Base-by-base conservation (phyloP, 2,329 filamentous ascomycete genomes). In the Talaromyces sp. region DNA sequence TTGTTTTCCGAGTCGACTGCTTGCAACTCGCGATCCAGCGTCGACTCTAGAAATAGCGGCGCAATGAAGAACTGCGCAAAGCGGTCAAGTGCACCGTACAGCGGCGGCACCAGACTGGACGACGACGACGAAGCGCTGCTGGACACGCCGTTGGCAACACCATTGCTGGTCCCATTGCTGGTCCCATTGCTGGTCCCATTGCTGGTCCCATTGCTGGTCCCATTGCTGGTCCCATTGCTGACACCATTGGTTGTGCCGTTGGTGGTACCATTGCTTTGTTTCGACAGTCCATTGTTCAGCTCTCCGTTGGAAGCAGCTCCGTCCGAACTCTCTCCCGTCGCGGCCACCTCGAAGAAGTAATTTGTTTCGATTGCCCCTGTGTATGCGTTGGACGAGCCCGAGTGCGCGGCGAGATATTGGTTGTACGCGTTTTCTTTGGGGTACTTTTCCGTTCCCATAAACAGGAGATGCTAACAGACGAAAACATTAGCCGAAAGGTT, bases 381-480 rank as follows among this genome's bases (percentile, higher is more conserved):
- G 75, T 96, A 97, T 59, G 94, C 94, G 74, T 99, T 99, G 29
- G 92, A 96, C 70, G 88, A 87, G 59, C 94, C 94, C 10, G 92
- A 96, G 74, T 97, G 89, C 62, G 90, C 84, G 56, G 92, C 90
- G 58, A 99, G 85, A 74, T 96, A 99, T 72, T 93, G 88, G 70
- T 91, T 91, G 80, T 99, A 99, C 65, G 90, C 93, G 75, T 99
- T 97, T 77, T 97, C 93, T 72, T 88, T 85, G 0, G 94, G 94
- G 70, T 94, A 99, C 85, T 97, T 99, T 75, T 96, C 89, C 8
- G 94, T 99, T 55, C 94, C 94, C 94, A 99, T 97, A 79, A 99
- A 99, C 26, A 99, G 80, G 65, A 97, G 79, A 83, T 97, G 93
- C 80, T 61, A 54, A 24, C n/a, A 46, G 19, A 1, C 8, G 43